Evolutionary conservation across 257 asterid species (phyloP).

Genomic region (Nicotiana tabacum): DNA sequence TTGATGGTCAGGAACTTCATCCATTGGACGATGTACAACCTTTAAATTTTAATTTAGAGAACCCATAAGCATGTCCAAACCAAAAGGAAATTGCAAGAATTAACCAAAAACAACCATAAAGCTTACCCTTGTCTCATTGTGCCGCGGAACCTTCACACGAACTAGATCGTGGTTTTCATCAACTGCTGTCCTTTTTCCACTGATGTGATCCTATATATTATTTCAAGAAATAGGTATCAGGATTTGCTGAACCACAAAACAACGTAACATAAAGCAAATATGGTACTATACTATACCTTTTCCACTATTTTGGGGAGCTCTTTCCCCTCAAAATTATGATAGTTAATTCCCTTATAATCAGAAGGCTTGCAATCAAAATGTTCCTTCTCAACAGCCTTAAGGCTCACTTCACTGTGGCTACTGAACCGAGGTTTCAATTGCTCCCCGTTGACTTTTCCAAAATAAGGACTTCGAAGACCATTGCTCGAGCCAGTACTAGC

Average conservation of each 20-base stretch:
- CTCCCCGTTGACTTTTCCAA: conserved; percentile 25
- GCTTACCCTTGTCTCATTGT: conserved; percentile 33
- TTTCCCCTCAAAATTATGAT: conserved; percentile 25
- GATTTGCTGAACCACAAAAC: conserved; percentile 5
- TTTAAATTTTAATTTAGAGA: background rate
- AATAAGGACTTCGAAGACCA: conserved; percentile 21
- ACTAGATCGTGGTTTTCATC: conserved; percentile 32
- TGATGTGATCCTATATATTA: conserved; percentile 35
- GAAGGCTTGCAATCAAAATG: conserved; percentile 30
- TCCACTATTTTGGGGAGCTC: conserved; percentile 25
- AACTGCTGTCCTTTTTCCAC: conserved; percentile 24
- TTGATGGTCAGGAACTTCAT: conserved; percentile 34
- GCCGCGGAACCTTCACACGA: conserved; percentile 25
- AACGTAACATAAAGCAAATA: background rate
- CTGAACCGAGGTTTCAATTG: conserved; percentile 20
- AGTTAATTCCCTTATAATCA: conserved; percentile 21
- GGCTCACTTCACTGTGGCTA: conserved; percentile 21
- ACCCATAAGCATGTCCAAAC: background rate
- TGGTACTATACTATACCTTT: conserved; percentile 29
- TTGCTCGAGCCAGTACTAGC: conserved; percentile 27
- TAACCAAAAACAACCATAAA: conserved; percentile 4
- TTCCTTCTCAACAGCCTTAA: conserved; percentile 28
- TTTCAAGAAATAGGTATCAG: conserved; percentile 19
- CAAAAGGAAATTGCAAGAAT: background rate
- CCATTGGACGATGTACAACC: conserved; percentile 6